phyloP scores from a whole-genome alignment of 768 basidiomycete species.

The Tricholoma sp. region DNA sequence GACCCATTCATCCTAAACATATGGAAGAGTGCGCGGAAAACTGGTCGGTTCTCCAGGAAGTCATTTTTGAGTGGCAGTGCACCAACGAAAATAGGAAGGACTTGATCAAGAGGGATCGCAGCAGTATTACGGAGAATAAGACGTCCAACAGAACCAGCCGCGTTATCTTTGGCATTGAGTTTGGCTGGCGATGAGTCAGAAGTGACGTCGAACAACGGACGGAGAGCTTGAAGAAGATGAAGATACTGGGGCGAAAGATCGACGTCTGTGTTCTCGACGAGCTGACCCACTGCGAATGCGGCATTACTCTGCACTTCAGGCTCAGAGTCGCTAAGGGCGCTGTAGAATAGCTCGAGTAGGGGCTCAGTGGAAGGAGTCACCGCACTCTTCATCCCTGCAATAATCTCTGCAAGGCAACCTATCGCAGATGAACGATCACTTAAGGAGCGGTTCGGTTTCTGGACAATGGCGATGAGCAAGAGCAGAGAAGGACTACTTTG shows the following conservation, averaged over 20 bases:
- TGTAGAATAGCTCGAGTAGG: conserved; percentile 80
- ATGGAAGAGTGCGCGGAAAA: conserved; percentile 86
- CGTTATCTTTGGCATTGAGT: conserved; percentile 92
- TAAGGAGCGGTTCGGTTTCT: conserved; percentile 83
- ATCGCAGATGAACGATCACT: conserved; percentile 92
- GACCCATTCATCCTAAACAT: conserved; percentile 76
- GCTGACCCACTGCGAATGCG: conserved; percentile 88
- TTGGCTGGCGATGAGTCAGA: conserved; percentile 57
- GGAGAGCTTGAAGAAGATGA: conserved; percentile 71
- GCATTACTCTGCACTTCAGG: conserved; percentile 96
- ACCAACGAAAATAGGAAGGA: conserved; percentile 77
- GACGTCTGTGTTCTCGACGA: conserved; percentile 78
- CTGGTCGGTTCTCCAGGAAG: conserved; percentile 81
- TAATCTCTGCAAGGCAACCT: conserved; percentile 93
- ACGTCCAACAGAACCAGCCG: conserved; percentile 88
- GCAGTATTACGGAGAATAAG: conserved; percentile 74
- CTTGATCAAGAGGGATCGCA: conserved; percentile 85
- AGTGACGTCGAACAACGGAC: conserved; percentile 70
- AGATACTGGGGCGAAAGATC: conserved; percentile 83
- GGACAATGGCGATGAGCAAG: conserved; percentile 5
- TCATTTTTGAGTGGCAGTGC: conserved; percentile 88
- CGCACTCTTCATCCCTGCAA: conserved; percentile 82
- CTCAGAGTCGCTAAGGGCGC: conserved; percentile 77
- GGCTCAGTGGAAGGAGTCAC: conserved; percentile 81
- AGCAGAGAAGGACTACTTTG: not conserved